phyloP scores from a whole-genome alignment of 2,329 filamentous ascomycete genomes.

The Hypocreales sp. region DNA sequence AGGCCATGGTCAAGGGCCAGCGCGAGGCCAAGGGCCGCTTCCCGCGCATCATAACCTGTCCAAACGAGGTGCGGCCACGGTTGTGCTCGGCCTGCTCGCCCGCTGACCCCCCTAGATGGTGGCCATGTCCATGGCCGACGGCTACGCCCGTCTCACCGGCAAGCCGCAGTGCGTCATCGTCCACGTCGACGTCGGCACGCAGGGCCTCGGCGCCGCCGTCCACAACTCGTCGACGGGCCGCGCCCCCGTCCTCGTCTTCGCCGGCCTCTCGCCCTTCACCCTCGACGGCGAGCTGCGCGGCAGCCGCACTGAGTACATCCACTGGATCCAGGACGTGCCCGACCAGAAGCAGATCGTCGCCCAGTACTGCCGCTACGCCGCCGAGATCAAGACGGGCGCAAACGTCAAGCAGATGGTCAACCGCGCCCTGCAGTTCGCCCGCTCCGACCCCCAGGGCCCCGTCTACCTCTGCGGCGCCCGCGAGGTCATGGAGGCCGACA shows the following conservation, averaged over 20 bases:
- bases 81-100: not conserved
- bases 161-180: constrained; percentile 66
- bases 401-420: constrained; percentile 88
- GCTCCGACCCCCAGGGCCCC: constrained; percentile 60
- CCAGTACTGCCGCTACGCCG: constrained; percentile 75
- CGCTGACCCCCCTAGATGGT: constrained; percentile 45
- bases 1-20: constrained; percentile 66
- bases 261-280: constrained; percentile 62
- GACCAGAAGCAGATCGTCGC: constrained; percentile 67
- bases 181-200: constrained; percentile 71
- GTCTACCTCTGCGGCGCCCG: constrained; percentile 66
- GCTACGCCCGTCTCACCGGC: constrained; percentile 56
- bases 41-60: constrained; percentile 62
- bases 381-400: constrained; percentile 67
- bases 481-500: constrained; percentile 76
- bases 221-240: constrained; percentile 67
- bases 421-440: constrained; percentile 69
- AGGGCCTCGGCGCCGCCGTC: constrained; percentile 61
- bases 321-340: constrained; percentile 75
- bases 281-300: constrained; percentile 64
- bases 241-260: constrained; percentile 63
- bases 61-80: constrained; percentile 42
- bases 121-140: constrained; percentile 71
- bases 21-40: constrained; percentile 49
- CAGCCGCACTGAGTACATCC: constrained; percentile 69